A percentile compares a stretch with the other conserved stretches of the same genome.
These are phyloP conservation scores for Arthrobotrys megalospora DNA, from an alignment of 2,329 filamentous ascomycete genomes.

Conservation along the genomic window DNA sequence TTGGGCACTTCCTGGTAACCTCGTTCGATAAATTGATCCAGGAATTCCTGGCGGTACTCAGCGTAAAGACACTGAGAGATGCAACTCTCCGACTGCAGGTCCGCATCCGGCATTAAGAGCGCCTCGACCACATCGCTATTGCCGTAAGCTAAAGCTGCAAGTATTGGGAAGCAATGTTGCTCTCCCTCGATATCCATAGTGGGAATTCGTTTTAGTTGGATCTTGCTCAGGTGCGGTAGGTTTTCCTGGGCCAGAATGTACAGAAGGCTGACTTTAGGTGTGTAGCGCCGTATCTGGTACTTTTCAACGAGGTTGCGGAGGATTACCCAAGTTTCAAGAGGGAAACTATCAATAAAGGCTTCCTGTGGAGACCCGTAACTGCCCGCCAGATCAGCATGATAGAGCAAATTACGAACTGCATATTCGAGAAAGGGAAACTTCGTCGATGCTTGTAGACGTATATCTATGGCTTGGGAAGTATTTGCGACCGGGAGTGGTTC, in stretches of 20 bases:
- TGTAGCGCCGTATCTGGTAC: constrained; percentile 64
- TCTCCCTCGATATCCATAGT: constrained; percentile 64
- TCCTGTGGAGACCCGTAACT: constrained; percentile 64
- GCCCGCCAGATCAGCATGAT: constrained; percentile 68
- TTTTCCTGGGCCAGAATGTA: constrained; percentile 67
- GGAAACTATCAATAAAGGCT: constrained; percentile 66
- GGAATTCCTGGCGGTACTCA: background rate
- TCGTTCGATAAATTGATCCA: constrained; percentile 62
- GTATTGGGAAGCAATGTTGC: constrained; percentile 66
- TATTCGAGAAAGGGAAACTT: constrained; percentile 71
- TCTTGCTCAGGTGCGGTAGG: constrained; percentile 65
- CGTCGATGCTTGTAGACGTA: constrained; percentile 60
- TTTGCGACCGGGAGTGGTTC: background rate
- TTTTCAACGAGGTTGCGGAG: constrained; percentile 65
- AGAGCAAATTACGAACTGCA: constrained; percentile 67
- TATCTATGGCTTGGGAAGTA: constrained; percentile 45
- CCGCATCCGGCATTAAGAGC: constrained; percentile 61
- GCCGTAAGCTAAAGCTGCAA: constrained; percentile 66
- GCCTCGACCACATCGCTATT: constrained; percentile 63
- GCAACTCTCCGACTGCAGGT: background rate
- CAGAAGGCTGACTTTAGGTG: constrained; percentile 62
- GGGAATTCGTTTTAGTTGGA: constrained; percentile 53
- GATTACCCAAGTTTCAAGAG: constrained; percentile 64
- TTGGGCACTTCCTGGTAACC: constrained; percentile 63
- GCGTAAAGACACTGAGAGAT: background rate